These are phyloP conservation scores for Blastobotrys buckinghamii DNA, from an alignment of 1,139 yeast species.

Conservation along the genomic window DNA sequence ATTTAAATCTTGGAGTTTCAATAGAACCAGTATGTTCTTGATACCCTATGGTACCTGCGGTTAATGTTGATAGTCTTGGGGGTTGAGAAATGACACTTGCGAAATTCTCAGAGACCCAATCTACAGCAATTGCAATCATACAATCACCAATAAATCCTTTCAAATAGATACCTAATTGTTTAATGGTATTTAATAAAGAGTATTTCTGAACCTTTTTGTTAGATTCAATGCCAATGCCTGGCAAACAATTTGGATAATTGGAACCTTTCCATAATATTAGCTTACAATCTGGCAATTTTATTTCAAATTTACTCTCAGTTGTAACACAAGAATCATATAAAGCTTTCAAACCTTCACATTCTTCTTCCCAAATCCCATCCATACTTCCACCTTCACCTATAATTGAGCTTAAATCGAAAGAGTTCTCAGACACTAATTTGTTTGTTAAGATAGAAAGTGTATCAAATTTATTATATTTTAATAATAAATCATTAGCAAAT, in stretches of 20 bases:
- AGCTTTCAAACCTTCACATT: slow-evolving; percentile 1
- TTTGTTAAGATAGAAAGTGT: slow-evolving; percentile 21
- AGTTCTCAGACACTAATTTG: slow-evolving; percentile 29
- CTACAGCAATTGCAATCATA: slow-evolving; percentile 57
- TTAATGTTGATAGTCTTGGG: slow-evolving; percentile 51
- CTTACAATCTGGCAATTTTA: neutral
- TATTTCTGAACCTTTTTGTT: slow-evolving; percentile 55
- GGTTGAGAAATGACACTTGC: slow-evolving; percentile 59
- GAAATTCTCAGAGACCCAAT: slow-evolving; percentile 69
- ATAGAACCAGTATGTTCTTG: slow-evolving; percentile 7
- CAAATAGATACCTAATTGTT: slow-evolving; percentile 37
- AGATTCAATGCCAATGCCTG: slow-evolving; percentile 11
- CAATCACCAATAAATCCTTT: slow-evolving; percentile 58
- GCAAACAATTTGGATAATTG: slow-evolving; percentile 9
- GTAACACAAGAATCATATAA: slow-evolving; percentile 3
- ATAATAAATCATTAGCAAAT: slow-evolving; percentile 48
- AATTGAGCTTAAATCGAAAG: no score
- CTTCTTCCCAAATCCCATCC: slow-evolving; percentile 4
- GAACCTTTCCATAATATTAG: slow-evolving; percentile 5
- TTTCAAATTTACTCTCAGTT: slow-evolving; percentile 32
- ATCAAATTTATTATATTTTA: slow-evolving; percentile 28
- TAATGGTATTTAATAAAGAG: slow-evolving; percentile 59
- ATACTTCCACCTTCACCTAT: neutral
- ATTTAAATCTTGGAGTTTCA: neutral
- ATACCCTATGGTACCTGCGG: slow-evolving; percentile 34